These are phyloP conservation scores for Salvia sclarea DNA, from an alignment of 305 asterid genomes.

Conservation along the genomic window DNA sequence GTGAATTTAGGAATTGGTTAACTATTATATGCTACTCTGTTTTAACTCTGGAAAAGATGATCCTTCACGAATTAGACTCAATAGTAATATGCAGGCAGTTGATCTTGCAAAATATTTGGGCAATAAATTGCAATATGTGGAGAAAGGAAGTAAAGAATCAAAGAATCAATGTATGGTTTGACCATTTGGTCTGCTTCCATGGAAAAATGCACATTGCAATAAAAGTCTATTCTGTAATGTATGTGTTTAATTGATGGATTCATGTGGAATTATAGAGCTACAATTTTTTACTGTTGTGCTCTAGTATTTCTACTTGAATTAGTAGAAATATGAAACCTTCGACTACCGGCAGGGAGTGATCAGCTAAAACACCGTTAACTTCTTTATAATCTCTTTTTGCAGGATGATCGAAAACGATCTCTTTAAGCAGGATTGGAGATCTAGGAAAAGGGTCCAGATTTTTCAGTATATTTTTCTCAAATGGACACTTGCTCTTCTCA, in stretches of 20 bases:
- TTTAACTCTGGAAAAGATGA: conserved; percentile 5
- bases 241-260: not conserved
- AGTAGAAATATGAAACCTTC: too few relatives aligned
- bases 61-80: not conserved
- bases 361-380: conserved; percentile 16
- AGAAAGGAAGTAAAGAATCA: not conserved
- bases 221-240: not conserved
- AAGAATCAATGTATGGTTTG: not conserved
- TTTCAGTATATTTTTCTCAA: conserved; percentile 79
- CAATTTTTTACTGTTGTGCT: conserved; percentile 1
- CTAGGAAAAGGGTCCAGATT: conserved; percentile 75
- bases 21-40: not conserved
- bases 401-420: conserved; percentile 89
- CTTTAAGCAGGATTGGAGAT: conserved; percentile 93
- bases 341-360: not conserved
- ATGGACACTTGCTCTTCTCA: conserved; percentile 92
- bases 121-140: not conserved
- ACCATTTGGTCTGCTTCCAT: not conserved
- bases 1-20: not conserved
- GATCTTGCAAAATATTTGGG: conserved; percentile 13
- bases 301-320: conserved; percentile 7
- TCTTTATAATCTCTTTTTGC: conserved; percentile 32
- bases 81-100: not conserved
- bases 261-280: conserved; percentile 17
- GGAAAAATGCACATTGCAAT: not conserved